Evolutionary conservation across 1,139 yeast species (phyloP), one percentile per base, ranked within the genome.

Genomic region (Diutina rugosa): DNA sequence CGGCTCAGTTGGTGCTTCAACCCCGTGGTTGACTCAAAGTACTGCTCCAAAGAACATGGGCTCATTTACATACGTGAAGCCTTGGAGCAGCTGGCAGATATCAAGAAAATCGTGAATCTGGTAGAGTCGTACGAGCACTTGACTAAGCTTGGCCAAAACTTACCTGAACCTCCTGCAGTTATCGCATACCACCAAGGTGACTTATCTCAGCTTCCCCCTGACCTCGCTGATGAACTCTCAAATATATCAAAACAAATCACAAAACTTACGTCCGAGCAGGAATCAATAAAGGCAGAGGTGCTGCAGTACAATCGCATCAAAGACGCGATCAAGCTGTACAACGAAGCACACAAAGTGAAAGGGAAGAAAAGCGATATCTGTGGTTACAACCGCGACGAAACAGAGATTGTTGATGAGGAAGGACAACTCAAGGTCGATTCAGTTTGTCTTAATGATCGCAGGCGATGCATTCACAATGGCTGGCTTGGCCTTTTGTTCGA

Each of bases 41-140:
- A 88, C 67, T 91, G 98, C 66, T 71, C 82, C 28, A 77, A 74
- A 35, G 87, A 81, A 45, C 96, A 91, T 68, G 97, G 96, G 0
- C 58, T 79, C 29, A 63, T 66, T 58, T 90, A 74, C 63, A 77
- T 88, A 73, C 67, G 66, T 16, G 55, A 49, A 47, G 54, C 55
- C 35, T 55, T 67, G n/a, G 44, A 56, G 16, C 56, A 58, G 12
- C 63, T 64, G n/a, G 63, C 58, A 29, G 59, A 65, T 58, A 51
- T 63, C 29, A 56, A 61, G 1, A 61, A 60, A 14, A 63, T 63
- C n/a, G 61, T 69, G 26, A 68, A 66, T 47, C 66, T 57, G 64
- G 55, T 65, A 62, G 49, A 58, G 61, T 44, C 55, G 44, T 59
- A 48, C 47, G 62, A 61, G 7, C 61, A 61, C 3, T 61, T 73